Evolutionary conservation across 2,329 filamentous ascomycete genomes (phyloP), one percentile per base, ranked within the genome.

Genomic region (Lecanoromycetidae sp.): DNA sequence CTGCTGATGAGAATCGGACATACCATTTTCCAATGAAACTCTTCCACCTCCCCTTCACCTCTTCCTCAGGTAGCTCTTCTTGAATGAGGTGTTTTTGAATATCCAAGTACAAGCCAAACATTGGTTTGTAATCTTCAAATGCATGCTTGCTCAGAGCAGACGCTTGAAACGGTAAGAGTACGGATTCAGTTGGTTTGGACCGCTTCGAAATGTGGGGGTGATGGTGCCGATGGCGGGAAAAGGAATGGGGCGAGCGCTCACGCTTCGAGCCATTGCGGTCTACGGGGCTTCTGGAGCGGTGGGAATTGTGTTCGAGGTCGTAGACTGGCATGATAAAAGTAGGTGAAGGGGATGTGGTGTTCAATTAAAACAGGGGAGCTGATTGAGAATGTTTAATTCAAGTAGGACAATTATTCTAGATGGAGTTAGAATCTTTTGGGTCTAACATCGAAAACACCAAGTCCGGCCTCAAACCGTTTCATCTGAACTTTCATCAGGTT

Each of bases 1-100:
- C n/a, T n/a, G n/a, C n/a, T n/a, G 29, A 37, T 37, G 8, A 2
- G 25, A 52, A 53, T 20, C 13, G 7, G n/a, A 10, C 69, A 64
- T 73, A 82, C 90, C 91, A 98, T 71, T 87, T 90, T 3, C 76
- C 72, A 10, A 90, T 63, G 58, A 96, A 98, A 61, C 87, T 90
- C 72, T 94, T 94, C 87, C 90, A 98, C 46, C 90, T 71, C 1
- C 88, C 87, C 54, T 74, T 82, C 1, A 80, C 66, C 61, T 95
- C 88, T n/a, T 76, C 74, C 53, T 86, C 80, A 47, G 79, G 75
- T 55, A 96, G 70, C 8, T 76, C 73, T 15, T 79, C 71, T 1
- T 93, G 67, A 44, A 81, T 67, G 33, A 84, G 73, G 32, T 79
- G 72, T 66, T 95, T 95, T 64, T 96, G 90, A 27, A 94, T 76